Percentiles rank a stretch among this genome's conserved stretches.
phyloP scores from a whole-genome alignment of 331 rosid genomes.

The Saraca asoca region DNA sequence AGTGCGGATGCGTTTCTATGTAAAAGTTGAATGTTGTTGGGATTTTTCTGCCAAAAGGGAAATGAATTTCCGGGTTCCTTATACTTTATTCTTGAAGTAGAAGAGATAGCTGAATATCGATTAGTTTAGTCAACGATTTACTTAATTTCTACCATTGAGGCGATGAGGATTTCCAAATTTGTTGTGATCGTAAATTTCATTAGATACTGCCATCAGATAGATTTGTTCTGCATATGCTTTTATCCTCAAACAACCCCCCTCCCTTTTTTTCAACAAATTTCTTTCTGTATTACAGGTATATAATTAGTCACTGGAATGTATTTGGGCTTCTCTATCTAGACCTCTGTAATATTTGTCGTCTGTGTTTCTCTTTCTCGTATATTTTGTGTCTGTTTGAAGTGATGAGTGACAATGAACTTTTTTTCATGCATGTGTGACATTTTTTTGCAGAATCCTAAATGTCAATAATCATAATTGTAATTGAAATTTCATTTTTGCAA shows the following conservation, averaged over 20 bases:
- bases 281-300: neutral
- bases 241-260: too few relatives aligned
- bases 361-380: neutral
- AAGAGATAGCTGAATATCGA: slow-evolving; percentile 1
- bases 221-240: slow-evolving; percentile 8
- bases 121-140: slow-evolving; percentile 4
- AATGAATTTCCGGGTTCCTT: slow-evolving; percentile 1
- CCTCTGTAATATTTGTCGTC: slow-evolving; percentile 8
- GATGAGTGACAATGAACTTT: neutral
- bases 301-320: slow-evolving; percentile 10
- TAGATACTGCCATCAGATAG: neutral
- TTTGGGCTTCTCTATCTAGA: slow-evolving; percentile 8
- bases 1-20: slow-evolving; percentile 9
- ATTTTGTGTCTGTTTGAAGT: neutral
- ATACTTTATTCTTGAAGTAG: neutral
- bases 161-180: neutral
- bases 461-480: neutral
- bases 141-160: neutral
- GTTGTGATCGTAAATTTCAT: slow-evolving; percentile 3
- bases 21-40: neutral
- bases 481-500: slow-evolving; percentile 14
- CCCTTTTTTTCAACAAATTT: too few relatives aligned
- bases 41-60: neutral
- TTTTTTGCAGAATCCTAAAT: neutral
- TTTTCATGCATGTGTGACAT: slow-evolving; percentile 1